Evolutionary conservation across 2,329 filamentous ascomycete species (phyloP), one percentile per base, ranked within the genome.

Genomic region (Epichloe scottii): DNA sequence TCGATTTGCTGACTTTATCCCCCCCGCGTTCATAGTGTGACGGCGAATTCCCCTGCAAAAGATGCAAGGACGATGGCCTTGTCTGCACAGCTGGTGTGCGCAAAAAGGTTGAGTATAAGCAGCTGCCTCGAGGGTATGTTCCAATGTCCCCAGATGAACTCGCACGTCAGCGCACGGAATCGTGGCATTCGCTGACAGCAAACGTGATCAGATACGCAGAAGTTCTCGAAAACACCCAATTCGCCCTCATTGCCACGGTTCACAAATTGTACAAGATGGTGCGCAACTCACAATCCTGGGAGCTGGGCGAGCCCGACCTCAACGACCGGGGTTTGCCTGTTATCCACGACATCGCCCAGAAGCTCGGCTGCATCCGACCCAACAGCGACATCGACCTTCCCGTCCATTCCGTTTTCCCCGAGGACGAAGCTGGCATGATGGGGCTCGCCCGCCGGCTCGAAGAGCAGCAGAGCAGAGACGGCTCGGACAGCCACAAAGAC

Each of bases 91-190:
- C 79, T 15, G 79, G 79, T 7, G 75, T 78, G 14, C 70, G 80
- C 55, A 83, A 82, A 61, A 83, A 83, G 76, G 79, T 78, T n/a
- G 79, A 83, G 59, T 83, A 80, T 63, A 84, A 84, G 68, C 79
- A 83, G 65, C 63, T 83, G 45, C 79, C 80, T 11, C 68, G 76
- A 69, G 79, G 79, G 73, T 82, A 72, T 53, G 74, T 62, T 15
- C 6, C 3, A 41, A 34, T 8, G 14, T 33, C 21, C 23, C 23
- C 6, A 15, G 5, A 44, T 23, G 14, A 11, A 42, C 21, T 26
- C 6, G 7, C 11, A 5, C 14, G 14, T 14, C 4, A 6, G 26
- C 17, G 15, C 26, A 15, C n/a, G 26, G 26, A 30, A 30, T 30
- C 26, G 26, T 30, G 26, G 8, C 23, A 35, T 35, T 14, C 12